Evolutionary conservation across 257 asterid species (phyloP), one percentile per base, ranked within the genome.

Genomic region (Penstemon davidsonii): DNA sequence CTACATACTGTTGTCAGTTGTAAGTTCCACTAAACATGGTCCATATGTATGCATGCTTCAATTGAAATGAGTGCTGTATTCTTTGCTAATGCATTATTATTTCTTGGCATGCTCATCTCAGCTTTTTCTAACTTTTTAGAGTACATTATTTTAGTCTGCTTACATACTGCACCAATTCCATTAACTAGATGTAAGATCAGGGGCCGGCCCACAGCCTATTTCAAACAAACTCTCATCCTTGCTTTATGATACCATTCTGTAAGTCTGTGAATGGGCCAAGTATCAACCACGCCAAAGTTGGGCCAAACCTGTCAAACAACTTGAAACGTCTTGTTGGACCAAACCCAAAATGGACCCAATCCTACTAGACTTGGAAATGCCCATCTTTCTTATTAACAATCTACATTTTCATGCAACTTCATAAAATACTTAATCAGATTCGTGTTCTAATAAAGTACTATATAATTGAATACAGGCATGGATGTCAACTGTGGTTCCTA

Each of bases 401-500:
- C 10, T 44, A 58, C 44, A 59, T 58, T 69, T 44, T 4, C 18
- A 70, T 60, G 68, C 55, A 60, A 66, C 38, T n/a, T 9, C 7
- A 55, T 57, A 6, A 60, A 25, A 33, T 15, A 46, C 19, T 12
- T 41, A 8, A 37, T 64, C 36, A 51, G n/a, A 7, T 7, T 13
- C 15, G 25, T n/a, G 52, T 6, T 18, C 12, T 11, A 36, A 65
- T 15, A 63, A 47, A 25, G 1, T 25, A 25, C 33, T 25, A 25
- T 25, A 0, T 25, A 0, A 25, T 25, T 25, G 33, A 25, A 5
- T 66, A 4, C 85, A 89, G 95, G 95, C 45, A 79, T 89, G 93
- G 96, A 89, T 72, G 73, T 89, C 69, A 80, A 85, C 11, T 89
- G 93, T 40, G 95, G 93, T 19, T 58, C 79, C 64, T 80, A 76